These are phyloP conservation scores for Coelastrella sp. DNA, from an alignment of 139 green algal genomes.

Conservation along the genomic window DNA sequence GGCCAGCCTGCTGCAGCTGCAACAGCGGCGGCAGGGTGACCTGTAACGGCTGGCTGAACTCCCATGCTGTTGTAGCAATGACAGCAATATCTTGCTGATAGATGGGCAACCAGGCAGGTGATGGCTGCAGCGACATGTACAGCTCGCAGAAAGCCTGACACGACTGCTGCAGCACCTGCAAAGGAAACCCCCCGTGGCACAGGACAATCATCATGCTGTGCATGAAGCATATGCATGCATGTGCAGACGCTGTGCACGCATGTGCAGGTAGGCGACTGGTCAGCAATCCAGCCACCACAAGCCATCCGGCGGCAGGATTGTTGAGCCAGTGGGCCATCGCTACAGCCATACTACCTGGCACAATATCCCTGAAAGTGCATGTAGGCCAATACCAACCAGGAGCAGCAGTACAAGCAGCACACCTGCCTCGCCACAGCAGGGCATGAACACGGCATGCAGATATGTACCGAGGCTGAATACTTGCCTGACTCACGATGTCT, in stretches of 20 bases:
- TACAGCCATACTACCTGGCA: no score
- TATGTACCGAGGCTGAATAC: background rate
- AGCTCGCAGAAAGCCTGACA: background rate
- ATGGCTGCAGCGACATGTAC: slow-evolving; percentile 14
- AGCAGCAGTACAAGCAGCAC: no score
- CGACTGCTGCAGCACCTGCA: background rate
- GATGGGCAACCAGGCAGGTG: background rate
- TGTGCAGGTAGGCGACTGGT: no score
- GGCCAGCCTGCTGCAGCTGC: background rate
- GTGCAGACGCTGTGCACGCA: no score
- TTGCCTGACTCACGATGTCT: background rate
- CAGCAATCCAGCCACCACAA: no score
- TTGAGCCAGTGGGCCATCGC: no score
- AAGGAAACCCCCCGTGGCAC: background rate
- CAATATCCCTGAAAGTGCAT: no score
- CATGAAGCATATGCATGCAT: background rate
- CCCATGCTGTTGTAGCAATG: slow-evolving; percentile 26
- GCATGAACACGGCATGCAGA: no score
- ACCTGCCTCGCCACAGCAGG: background rate
- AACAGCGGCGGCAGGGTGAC: background rate
- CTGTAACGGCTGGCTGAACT: slow-evolving; percentile 14
- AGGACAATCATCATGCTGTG: background rate
- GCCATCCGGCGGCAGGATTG: no score
- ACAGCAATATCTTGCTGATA: slow-evolving; percentile 7
- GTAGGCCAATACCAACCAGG: no score